These are phyloP conservation scores for Potentilla sterilis DNA, from an alignment of 306 rosid genomes.

Conservation along the genomic window DNA sequence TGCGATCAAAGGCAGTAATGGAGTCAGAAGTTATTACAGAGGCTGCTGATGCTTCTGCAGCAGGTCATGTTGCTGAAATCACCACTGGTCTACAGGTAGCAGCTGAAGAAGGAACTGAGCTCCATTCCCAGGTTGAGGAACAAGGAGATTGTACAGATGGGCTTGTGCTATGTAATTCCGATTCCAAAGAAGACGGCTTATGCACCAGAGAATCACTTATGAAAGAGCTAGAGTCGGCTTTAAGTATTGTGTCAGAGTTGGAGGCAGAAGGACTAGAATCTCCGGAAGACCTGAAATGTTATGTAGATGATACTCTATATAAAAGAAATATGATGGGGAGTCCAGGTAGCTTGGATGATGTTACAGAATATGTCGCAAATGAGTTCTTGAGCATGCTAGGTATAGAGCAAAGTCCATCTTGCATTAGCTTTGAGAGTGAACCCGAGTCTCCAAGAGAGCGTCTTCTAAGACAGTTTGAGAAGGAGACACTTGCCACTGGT, in stretches of 20 bases:
- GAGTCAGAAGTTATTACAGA: constrained; percentile 30
- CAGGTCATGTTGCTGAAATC: constrained; percentile 27
- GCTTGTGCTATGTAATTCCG: constrained; percentile 22
- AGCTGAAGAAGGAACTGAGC: constrained; percentile 29
- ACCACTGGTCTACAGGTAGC: constrained; percentile 29
- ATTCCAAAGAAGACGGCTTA: constrained; percentile 31
- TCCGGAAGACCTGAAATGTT: constrained; percentile 40
- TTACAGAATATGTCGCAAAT: constrained; percentile 55
- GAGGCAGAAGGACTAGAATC: constrained; percentile 63
- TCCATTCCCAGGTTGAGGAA: constrained; percentile 32
- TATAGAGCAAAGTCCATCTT: constrained; percentile 53
- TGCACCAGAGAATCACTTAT: constrained; percentile 57
- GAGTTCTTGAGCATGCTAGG: constrained; percentile 77
- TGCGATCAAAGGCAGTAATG: constrained; percentile 36
- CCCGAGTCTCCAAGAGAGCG: constrained; percentile 88
- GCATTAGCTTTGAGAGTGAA: constrained; percentile 65
- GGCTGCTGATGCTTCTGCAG: constrained; percentile 38
- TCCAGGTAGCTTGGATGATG: constrained; percentile 58
- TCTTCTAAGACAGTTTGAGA: constrained; percentile 77
- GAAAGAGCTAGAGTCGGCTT: constrained; percentile 79
- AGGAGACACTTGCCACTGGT: constrained; percentile 62
- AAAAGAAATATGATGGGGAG: constrained; percentile 28
- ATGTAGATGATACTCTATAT: constrained; percentile 36
- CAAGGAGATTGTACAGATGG: constrained; percentile 34
- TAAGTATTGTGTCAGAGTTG: constrained; percentile 47